Conservation (phyloP, 352 stramenopile species). For the Pythium pyrilobum region DNA sequence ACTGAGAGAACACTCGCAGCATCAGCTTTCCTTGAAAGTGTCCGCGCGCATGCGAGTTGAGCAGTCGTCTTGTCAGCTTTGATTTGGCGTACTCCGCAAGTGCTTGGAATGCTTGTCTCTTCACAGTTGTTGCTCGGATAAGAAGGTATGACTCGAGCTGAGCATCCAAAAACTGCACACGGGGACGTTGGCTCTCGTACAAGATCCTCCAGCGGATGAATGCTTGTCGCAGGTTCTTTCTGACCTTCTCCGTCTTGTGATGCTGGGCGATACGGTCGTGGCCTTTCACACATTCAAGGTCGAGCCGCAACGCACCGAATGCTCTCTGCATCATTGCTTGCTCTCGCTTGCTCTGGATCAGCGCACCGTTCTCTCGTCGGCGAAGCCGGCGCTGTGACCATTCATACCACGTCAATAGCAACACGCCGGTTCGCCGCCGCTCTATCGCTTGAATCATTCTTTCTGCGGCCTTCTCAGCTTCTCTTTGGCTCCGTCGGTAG, state of each 20-base stretch:
- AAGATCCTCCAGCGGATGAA: conserved; percentile 6
- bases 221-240: background rate
- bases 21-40: conserved; percentile 23
- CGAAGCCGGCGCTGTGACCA: background rate
- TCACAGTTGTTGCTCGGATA: background rate
- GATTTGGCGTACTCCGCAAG: conserved; percentile 7
- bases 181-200: background rate
- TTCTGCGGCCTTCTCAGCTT: background rate
- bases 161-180: background rate
- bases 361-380: too few relatives aligned
- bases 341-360: background rate
- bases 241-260: background rate
- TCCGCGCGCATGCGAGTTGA: conserved; percentile 28
- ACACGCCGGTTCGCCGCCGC: background rate
- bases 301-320: background rate
- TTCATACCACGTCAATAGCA: background rate
- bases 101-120: background rate
- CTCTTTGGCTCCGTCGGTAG: background rate
- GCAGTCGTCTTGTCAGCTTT: background rate
- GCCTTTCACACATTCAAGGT: background rate
- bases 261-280: background rate
- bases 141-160: background rate
- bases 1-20: conserved; percentile 19
- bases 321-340: background rate
- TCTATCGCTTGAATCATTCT: background rate